Evolutionary conservation across 371 early-diverging fungal genomes (phyloP), one percentile per base, ranked within the genome.

Genomic region (Dipsacomyces acuminosporus): DNA sequence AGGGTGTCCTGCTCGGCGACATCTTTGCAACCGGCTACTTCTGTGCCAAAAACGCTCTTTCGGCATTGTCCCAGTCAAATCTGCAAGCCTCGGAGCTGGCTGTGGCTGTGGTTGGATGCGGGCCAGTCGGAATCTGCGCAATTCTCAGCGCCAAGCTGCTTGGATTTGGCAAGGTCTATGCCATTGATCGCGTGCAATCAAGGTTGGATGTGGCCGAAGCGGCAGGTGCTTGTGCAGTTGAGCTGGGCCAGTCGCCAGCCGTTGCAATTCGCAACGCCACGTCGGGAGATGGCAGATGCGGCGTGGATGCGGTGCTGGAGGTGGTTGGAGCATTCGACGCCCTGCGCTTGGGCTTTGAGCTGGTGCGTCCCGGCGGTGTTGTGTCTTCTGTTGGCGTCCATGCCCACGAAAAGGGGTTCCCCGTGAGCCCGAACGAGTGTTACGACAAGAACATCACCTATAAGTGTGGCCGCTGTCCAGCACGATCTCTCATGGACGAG

Each of bases 11-110:
- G 30, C 17, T 70, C 25, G 73, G 73, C 23, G 75, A 75, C 35
- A 73, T 75, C 8, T 52, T 75, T 18, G 24, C 67, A 8, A 75
- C 75, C 0, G 75, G 75, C 4, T 75, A 61, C 45, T 73, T 62
- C 33, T 75, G 75, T 25, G 75, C 73, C 14, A 46, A 58, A 25
- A 73, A 59, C 46, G 75, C 72, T 8, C 35, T 73, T 4, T 34
- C 30, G n/a, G 52, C 66, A 15, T 54, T 66, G 33, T 42, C 41
- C 3, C 59, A 67, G 17, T 50, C 55, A 7, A 52, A 35, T 7
- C 20, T 65, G 11, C 33, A 34, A 19, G 56, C 51, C 3, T 38
- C 35, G 2, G 48, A 62, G 41, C 54, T 63, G 19, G 46, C 59
- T 9, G 54, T 61, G n/a, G 59, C 58, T 11, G 66, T 74, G 1